Conservation (phyloP, 73 alveolate species). For the Paramecium sexaurelia region DNA sequence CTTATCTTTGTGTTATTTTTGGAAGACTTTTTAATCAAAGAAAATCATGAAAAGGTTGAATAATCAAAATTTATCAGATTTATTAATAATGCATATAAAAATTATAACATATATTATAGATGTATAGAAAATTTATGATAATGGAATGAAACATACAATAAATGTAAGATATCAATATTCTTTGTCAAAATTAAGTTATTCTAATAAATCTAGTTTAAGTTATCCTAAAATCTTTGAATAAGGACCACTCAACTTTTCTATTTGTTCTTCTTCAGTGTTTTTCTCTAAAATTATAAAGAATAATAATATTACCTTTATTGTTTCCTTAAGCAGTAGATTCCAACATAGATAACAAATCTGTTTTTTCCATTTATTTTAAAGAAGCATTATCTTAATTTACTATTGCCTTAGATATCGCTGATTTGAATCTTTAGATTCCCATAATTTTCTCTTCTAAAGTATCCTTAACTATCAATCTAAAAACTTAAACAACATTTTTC, state of each 20-base stretch:
- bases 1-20: no score
- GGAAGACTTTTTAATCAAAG: no score
- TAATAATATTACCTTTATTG: not conserved
- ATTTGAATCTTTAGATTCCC: conserved; percentile 93
- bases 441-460: conserved; percentile 97
- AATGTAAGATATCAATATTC: conserved; percentile 15
- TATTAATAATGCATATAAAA: no score
- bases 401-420: conserved; percentile 87
- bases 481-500: conserved; percentile 95
- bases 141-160: not conserved
- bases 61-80: no score
- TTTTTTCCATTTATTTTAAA: conserved; percentile 57
- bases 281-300: not conserved
- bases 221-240: conserved; percentile 52
- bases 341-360: conserved; percentile 40
- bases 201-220: conserved; percentile 43
- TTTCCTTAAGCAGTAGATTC: conserved; percentile 7
- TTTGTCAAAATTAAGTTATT: conserved; percentile 49
- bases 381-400: conserved; percentile 79
- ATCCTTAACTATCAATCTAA: conserved; percentile 91
- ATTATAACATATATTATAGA: no score
- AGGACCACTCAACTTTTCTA: conserved; percentile 32
- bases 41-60: no score
- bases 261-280: not conserved
- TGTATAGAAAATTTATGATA: no score